Evolutionary conservation across 352 stramenopile genomes (phyloP).

Genomic region (Saprolegnia parasitica): DNA sequence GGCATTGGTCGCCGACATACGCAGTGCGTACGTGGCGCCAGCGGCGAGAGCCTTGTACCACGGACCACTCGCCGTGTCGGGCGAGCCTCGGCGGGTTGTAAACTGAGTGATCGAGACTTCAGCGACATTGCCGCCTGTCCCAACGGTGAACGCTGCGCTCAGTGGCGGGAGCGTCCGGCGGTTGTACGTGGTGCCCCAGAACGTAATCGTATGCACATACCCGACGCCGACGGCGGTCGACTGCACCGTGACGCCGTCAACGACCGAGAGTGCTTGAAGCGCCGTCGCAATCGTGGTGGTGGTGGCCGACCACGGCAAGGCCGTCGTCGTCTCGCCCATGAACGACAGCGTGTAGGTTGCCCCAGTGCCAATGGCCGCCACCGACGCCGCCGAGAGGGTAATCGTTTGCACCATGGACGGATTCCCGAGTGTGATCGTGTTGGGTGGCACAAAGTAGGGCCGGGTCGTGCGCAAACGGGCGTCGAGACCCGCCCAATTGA

Average conservation of each 20-base stretch:
- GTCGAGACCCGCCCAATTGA: conserved; percentile 54
- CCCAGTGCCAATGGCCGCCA: conserved; percentile 30
- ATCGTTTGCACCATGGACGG: conserved; percentile 49
- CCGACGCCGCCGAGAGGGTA: conserved; percentile 39
- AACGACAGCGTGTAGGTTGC: conserved; percentile 54
- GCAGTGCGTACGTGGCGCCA: conserved; percentile 39
- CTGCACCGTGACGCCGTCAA: conserved; percentile 50
- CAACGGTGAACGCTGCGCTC: conserved; percentile 30
- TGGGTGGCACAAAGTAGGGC: conserved; percentile 37
- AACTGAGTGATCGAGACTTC: conserved; percentile 36
- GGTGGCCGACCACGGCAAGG: conserved; percentile 42
- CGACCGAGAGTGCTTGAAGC: conserved; percentile 42
- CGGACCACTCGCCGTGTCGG: conserved; percentile 42
- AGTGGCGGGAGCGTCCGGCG: conserved; percentile 50
- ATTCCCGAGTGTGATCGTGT: conserved; percentile 52
- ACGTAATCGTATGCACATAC: conserved; percentile 79
- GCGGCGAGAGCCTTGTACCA: conserved; percentile 14
- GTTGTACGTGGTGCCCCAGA: conserved; percentile 71
- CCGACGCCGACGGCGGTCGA: conserved; percentile 44
- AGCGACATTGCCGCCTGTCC: conserved; percentile 23
- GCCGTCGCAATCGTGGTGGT: conserved; percentile 43
- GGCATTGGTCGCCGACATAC: conserved; percentile 55
- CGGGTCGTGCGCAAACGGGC: conserved; percentile 46
- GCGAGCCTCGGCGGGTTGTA: conserved; percentile 53
- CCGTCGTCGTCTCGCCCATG: conserved; percentile 36